These are phyloP conservation scores for Aspergillus ochraceus DNA, from an alignment of 2,329 filamentous ascomycete species.

Conservation along the genomic window DNA sequence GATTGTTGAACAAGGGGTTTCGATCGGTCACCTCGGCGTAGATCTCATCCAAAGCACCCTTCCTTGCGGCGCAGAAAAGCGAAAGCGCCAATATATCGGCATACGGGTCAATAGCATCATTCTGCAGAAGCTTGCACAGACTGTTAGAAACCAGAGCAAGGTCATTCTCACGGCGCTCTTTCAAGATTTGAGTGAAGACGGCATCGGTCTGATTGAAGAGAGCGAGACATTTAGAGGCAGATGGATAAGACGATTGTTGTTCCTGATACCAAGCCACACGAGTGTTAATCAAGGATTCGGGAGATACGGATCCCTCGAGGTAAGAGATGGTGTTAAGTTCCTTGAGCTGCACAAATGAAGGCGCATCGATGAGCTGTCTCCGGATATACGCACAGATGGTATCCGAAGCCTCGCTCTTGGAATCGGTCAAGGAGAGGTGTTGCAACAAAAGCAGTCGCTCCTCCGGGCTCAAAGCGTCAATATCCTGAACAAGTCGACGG, in stretches of 20 bases:
- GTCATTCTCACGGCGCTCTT: slow-evolving; percentile 29
- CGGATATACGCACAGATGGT: slow-evolving; percentile 34
- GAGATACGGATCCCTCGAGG: slow-evolving; percentile 39
- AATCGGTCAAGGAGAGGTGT: slow-evolving; percentile 33
- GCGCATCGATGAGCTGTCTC: slow-evolving; percentile 38
- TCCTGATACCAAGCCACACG: slow-evolving; percentile 46
- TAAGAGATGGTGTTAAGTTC: slow-evolving; percentile 42
- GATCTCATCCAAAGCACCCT: slow-evolving; percentile 60
- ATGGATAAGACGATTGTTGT: slow-evolving; percentile 39
- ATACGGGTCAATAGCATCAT: slow-evolving; percentile 43
- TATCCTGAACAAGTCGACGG: slow-evolving; percentile 43
- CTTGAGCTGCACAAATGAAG: slow-evolving; percentile 41
- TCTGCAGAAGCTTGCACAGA: slow-evolving; percentile 35
- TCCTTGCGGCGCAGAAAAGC: slow-evolving; percentile 58
- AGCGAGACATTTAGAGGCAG: slow-evolving; percentile 30
- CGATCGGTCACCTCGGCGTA: slow-evolving; percentile 64
- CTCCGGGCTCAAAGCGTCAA: slow-evolving; percentile 44
- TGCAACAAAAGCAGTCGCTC: slow-evolving; percentile 43
- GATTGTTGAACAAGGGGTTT: slow-evolving; percentile 61
- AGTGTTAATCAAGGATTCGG: slow-evolving; percentile 37
- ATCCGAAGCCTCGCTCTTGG: slow-evolving; percentile 27
- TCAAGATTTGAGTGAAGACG: slow-evolving; percentile 29
- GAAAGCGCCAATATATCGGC: slow-evolving; percentile 58
- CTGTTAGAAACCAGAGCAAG: slow-evolving; percentile 41
- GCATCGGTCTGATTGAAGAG: slow-evolving; percentile 41